Evolutionary conservation across 345 rosid species (phyloP), one percentile per base, ranked within the genome.

Genomic region (Dipteronia dyeriana): DNA sequence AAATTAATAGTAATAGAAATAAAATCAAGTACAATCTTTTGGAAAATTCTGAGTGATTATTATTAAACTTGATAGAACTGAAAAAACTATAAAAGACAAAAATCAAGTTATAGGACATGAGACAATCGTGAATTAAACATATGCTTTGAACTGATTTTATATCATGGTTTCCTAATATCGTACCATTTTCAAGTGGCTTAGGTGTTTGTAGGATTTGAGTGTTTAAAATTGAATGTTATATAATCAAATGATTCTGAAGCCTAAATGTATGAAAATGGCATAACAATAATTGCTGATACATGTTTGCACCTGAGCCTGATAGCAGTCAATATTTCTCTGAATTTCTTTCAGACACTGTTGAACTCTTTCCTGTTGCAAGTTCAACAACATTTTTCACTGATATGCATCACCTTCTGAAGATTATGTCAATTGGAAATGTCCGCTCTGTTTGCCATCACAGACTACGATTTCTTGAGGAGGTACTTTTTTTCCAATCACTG

Each of bases 391-490:
- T 87, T 79, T 87, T 87, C 75, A 87, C 88, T 61, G 90, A 87
- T 80, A 74, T 87, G 90, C 90, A 87, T 80, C 81, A 87, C 71
- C 72, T 87, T 61, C 79, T 85, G 62, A 81, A 66, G 78, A 81
- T 87, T 67, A 79, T 79, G 81, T 85, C 90, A 31, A 68, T 74
- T 43, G 90, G 90, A 77, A 85, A 85, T 84, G 88, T 82, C 56
- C 86, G 90, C 39, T 78, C 88, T 83, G 80, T 79, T 51, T 87
- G 90, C 81, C 75, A 85, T 79, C 90, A 78, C 79, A 76, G 87
- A 60, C 86, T 87, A 56, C 73, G 88, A 70, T 85, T 87, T 79
- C 88, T 87, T 25, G 90, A 87, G 79, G 88, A 87, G 88, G 88
- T 87, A 61, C 38, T 38, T 38, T 47, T 49, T 64, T 64, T 69